phyloP scores from a whole-genome alignment of 2,329 filamentous ascomycete species.

The Stagonosporopsis rhizophila region DNA sequence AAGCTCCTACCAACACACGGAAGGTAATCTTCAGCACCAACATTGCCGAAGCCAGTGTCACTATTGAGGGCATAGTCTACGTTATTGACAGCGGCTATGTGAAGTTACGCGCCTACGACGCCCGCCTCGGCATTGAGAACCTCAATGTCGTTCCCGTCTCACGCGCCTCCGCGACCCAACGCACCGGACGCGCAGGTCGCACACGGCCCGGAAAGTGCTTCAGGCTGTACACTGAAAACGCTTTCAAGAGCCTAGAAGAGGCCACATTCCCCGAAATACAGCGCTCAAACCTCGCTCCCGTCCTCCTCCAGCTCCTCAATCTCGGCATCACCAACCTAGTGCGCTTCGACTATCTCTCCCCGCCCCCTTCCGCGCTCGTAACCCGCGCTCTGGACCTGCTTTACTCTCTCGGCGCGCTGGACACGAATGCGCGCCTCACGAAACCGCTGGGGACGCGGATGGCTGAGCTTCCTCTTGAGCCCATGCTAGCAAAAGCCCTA shows the following conservation, averaged over 20 bases:
- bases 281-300: conserved; percentile 85
- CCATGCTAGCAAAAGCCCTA: conserved; percentile 92
- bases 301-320: conserved; percentile 90
- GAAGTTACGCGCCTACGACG: conserved; percentile 86
- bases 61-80: conserved; percentile 88
- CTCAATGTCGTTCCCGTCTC: conserved; percentile 83
- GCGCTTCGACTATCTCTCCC: conserved; percentile 85
- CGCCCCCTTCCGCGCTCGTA: conserved; percentile 84
- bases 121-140: conserved; percentile 83
- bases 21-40: conserved; percentile 96
- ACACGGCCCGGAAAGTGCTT: conserved; percentile 94
- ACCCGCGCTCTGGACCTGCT: conserved; percentile 86
- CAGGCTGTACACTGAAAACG: conserved; percentile 83
- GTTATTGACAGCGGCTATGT: conserved; percentile 92
- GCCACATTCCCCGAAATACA: conserved; percentile 89
- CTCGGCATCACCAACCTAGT: conserved; percentile 94
- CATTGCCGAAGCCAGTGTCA: conserved; percentile 95
- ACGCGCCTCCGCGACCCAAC: conserved; percentile 90
- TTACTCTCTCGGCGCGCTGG: conserved; percentile 84
- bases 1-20: conserved; percentile 77
- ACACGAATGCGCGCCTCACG: conserved; percentile 89
- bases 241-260: conserved; percentile 70
- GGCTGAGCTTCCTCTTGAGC: conserved; percentile 91
- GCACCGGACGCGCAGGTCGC: conserved; percentile 87
- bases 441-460: conserved; percentile 86